These are phyloP conservation scores for Juglanconis sp. DNA, from an alignment of 2,329 filamentous ascomycete genomes.

Conservation along the genomic window DNA sequence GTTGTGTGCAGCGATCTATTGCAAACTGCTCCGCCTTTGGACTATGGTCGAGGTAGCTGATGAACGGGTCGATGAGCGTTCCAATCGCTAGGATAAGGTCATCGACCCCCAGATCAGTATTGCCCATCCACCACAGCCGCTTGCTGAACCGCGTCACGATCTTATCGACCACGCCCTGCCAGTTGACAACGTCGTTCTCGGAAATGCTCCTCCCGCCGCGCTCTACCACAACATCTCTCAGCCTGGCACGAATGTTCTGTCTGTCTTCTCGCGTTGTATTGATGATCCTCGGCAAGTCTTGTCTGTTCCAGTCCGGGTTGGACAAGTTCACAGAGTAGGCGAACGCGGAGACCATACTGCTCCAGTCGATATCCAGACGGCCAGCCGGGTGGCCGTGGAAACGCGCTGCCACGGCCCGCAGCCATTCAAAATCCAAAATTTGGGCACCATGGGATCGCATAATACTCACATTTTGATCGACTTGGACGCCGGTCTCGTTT, in stretches of 20 bases:
- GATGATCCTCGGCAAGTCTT: constrained; percentile 25
- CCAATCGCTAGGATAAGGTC: constrained; percentile 35
- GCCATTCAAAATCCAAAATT: constrained; percentile 29
- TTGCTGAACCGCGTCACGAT: constrained; percentile 60
- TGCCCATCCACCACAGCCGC: constrained; percentile 43
- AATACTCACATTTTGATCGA: constrained; percentile 1
- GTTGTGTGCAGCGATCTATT: constrained; percentile 42
- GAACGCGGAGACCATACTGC: constrained; percentile 47
- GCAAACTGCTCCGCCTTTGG: constrained; percentile 30
- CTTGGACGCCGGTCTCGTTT: constrained; percentile 21
- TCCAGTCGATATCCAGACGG: constrained; percentile 43
- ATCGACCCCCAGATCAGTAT: constrained; percentile 23
- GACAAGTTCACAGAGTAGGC: constrained; percentile 50
- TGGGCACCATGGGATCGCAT: neutral
- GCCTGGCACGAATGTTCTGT: constrained; percentile 27
- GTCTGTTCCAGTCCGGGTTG: constrained; percentile 31
- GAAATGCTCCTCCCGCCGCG: constrained; percentile 24
- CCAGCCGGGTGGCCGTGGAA: constrained; percentile 43
- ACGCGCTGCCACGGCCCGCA: constrained; percentile 38
- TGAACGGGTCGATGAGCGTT: constrained; percentile 37
- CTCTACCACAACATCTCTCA: constrained; percentile 22
- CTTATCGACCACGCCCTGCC: constrained; percentile 66
- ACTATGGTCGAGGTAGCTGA: constrained; percentile 32
- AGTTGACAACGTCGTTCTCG: constrained; percentile 47
- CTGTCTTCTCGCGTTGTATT: constrained; percentile 19